Conservation (phyloP, 2,329 filamentous ascomycete genomes). For the Pseudopithomyces maydicus region DNA sequence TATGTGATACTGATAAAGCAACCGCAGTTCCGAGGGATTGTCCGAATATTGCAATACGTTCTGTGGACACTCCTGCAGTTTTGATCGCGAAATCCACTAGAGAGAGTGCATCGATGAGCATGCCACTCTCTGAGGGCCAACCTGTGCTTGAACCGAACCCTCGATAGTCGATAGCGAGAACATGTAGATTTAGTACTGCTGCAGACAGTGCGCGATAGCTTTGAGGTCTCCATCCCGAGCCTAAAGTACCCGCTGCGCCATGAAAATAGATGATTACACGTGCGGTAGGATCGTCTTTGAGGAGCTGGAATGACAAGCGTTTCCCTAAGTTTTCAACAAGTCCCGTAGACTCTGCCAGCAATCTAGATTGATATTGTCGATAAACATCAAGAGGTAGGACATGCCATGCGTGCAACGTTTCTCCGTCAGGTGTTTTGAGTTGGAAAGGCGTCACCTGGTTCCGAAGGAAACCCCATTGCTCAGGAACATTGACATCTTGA, state of each 20-base stretch:
- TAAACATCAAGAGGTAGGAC: constrained; percentile 55
- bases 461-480: constrained; percentile 55
- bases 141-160: constrained; percentile 63
- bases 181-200: constrained; percentile 59
- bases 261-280: constrained; percentile 68
- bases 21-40: constrained; percentile 66
- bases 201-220: constrained; percentile 62
- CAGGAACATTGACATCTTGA: constrained; percentile 55
- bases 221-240: constrained; percentile 58
- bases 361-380: constrained; percentile 47
- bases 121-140: constrained; percentile 59
- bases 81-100: constrained; percentile 61
- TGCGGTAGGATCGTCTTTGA: constrained; percentile 67
- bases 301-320: constrained; percentile 64
- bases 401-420: constrained; percentile 55
- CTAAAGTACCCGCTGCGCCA: constrained; percentile 62
- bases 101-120: constrained; percentile 59
- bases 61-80: constrained; percentile 57
- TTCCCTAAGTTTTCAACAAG: constrained; percentile 60
- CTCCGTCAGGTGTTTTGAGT: constrained; percentile 49
- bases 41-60: constrained; percentile 62
- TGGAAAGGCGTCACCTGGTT: constrained; percentile 58
- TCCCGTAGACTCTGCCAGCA: constrained; percentile 51
- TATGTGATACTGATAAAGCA: constrained; percentile 51
- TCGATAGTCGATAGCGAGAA: constrained; percentile 65